Conservation (phyloP, 768 basidiomycete species). For the Lactifluus piperatus region DNA sequence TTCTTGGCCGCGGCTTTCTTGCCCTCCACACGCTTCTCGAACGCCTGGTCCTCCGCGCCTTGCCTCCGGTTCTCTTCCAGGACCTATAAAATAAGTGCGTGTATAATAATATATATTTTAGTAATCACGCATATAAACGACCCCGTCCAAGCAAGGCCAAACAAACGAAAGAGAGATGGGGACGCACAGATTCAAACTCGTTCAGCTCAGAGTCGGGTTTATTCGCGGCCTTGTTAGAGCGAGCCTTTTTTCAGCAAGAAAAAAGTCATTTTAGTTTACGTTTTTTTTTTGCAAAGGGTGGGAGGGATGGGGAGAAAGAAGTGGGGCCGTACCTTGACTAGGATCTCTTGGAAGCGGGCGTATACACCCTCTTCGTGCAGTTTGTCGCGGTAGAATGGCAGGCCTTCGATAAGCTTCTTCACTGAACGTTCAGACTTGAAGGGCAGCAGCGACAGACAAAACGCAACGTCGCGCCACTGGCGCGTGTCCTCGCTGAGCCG, state of each 20-base stretch:
- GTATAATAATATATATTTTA: not conserved
- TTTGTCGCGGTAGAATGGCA: slow-evolving; percentile 94
- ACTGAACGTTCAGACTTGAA: slow-evolving; percentile 96
- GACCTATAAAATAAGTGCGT: too few species aligned
- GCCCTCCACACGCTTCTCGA: slow-evolving; percentile 77
- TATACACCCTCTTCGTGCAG: slow-evolving; percentile 82
- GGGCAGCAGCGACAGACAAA: slow-evolving; percentile 86
- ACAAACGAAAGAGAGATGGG: not conserved
- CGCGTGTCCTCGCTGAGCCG: slow-evolving; percentile 77
- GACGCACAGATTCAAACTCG: slow-evolving; percentile 79
- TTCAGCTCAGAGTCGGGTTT: slow-evolving; percentile 91
- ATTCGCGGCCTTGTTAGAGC: not conserved
- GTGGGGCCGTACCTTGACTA: slow-evolving; percentile 69
- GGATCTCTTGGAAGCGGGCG: slow-evolving; percentile 77
- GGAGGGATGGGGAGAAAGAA: not conserved
- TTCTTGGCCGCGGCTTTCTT: slow-evolving; percentile 79
- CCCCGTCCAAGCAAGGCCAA: not conserved
- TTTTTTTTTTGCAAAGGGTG: not conserved
- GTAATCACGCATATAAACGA: not conserved
- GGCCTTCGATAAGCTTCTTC: slow-evolving; percentile 89
- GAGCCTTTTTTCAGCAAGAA: too few species aligned
- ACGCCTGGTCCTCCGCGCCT: slow-evolving; percentile 70
- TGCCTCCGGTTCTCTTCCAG: too few species aligned
- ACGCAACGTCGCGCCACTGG: slow-evolving; percentile 97
- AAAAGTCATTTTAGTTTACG: not conserved